These are phyloP conservation scores for Acacia concinna DNA, from an alignment of 331 rosid species.

Conservation along the genomic window DNA sequence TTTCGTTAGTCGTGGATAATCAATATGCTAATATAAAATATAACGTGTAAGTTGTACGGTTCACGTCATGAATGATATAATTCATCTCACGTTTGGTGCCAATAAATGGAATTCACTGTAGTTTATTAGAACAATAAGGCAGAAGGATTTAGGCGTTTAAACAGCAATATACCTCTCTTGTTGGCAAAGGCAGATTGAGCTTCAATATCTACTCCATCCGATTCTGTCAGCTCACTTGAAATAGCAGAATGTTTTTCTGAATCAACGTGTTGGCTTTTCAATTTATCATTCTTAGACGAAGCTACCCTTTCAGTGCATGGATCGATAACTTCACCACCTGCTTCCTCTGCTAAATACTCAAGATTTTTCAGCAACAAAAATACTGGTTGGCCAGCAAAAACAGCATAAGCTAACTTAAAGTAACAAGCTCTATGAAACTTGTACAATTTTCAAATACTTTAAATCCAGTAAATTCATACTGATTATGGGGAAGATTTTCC, in stretches of 20 bases:
- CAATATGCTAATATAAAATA: not conserved
- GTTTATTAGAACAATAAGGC: not conserved
- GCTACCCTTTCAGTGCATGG: constrained; percentile 41
- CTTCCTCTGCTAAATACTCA: constrained; percentile 34
- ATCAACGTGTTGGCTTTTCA: constrained; percentile 26
- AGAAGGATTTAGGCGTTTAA: not conserved
- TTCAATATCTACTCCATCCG: constrained; percentile 49
- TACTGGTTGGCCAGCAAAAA: not conserved
- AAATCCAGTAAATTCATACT: constrained; percentile 18
- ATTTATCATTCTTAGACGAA: constrained; percentile 33
- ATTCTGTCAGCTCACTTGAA: constrained; percentile 55
- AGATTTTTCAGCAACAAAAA: constrained; percentile 18
- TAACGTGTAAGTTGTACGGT: not conserved
- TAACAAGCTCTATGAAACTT: not conserved
- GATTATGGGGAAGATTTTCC: not conserved
- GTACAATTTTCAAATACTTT: not conserved
- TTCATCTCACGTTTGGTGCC: not conserved
- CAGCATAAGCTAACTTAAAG: constrained; percentile 3
- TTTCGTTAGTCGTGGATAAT: constrained; percentile 16
- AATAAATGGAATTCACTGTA: not conserved
- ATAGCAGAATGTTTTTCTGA: constrained; percentile 45
- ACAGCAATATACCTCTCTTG: constrained; percentile 45
- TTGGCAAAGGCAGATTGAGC: constrained; percentile 50
- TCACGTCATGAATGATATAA: not conserved
- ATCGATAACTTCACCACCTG: constrained; percentile 64